Evolutionary conservation across 805 yeast genomes (phyloP).

Genomic region (Candida schatavii): DNA sequence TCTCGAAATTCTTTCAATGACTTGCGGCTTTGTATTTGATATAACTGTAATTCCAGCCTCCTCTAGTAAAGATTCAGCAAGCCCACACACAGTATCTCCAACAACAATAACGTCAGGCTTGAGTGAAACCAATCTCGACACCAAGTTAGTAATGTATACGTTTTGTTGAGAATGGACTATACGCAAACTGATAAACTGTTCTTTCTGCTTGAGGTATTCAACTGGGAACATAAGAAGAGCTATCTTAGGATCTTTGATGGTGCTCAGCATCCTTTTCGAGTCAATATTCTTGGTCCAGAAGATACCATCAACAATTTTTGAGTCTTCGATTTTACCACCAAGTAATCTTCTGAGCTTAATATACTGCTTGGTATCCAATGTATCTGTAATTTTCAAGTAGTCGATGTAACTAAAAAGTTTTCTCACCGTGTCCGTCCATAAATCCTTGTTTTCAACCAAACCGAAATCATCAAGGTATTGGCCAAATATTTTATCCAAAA

Average conservation of each 20-base stretch:
- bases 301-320: conserved; percentile 69
- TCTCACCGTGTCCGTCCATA: conserved; percentile 60
- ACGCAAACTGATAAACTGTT: conserved; percentile 76
- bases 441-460: conserved; percentile 38
- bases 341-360: conserved; percentile 80
- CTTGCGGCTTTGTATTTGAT: conserved; percentile 75
- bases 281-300: conserved; percentile 85
- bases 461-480: conserved; percentile 66
- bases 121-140: conserved; percentile 70
- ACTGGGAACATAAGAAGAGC: conserved; percentile 84
- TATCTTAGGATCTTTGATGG: conserved; percentile 66
- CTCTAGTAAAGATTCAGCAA: conserved; percentile 69
- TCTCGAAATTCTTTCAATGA: conserved; percentile 72
- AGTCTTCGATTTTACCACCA: conserved; percentile 67
- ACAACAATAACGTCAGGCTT: conserved; percentile 77
- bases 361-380: conserved; percentile 83
- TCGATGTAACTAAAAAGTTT: conserved; percentile 55
- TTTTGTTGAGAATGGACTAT: conserved; percentile 84
- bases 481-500: conserved; percentile 48
- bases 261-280: conserved; percentile 69
- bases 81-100: conserved; percentile 77
- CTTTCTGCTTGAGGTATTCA: conserved; percentile 76
- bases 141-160: conserved; percentile 79
- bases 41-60: conserved; percentile 81
- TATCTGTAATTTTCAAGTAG: conserved; percentile 63